These are phyloP conservation scores for Sugiyamaella pinicola DNA, from an alignment of 1,139 yeast species.

Conservation along the genomic window DNA sequence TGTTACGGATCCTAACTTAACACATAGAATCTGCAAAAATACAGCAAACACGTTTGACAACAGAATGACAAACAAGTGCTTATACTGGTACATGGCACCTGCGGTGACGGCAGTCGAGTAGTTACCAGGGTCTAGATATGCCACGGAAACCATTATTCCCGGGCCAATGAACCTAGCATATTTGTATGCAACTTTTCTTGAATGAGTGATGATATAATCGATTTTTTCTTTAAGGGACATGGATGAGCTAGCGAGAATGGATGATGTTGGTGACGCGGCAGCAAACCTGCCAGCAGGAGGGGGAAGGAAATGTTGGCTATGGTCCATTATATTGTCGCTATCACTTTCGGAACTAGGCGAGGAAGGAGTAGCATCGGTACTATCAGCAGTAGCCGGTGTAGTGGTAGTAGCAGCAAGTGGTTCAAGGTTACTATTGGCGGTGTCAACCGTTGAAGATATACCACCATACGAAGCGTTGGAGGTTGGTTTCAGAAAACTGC, in stretches of 20 bases:
- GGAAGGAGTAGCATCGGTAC: neutral
- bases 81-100: slow-evolving; percentile 84
- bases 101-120: slow-evolving; percentile 94
- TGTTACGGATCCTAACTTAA: slow-evolving; percentile 77
- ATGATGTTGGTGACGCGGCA: slow-evolving; percentile 3
- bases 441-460: neutral
- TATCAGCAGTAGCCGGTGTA: neutral
- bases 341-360: neutral
- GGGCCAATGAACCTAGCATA: slow-evolving; percentile 81
- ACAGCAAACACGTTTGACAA: slow-evolving; percentile 87
- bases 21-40: slow-evolving; percentile 77
- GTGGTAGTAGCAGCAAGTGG: neutral
- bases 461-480: slow-evolving; percentile 1
- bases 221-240: slow-evolving; percentile 25
- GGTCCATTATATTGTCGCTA: neutral
- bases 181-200: slow-evolving; percentile 42
- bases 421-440: neutral
- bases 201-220: slow-evolving; percentile 24
- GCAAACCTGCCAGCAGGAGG: neutral
- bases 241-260: slow-evolving; percentile 3
- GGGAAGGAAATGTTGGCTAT: neutral
- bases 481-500: slow-evolving; percentile 3
- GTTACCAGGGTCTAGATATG: slow-evolving; percentile 98
- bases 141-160: slow-evolving; percentile 91
- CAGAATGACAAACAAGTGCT: slow-evolving; percentile 75